Evolutionary conservation across 2,329 filamentous ascomycete species (phyloP).

Genomic region (Boeremia exigua): DNA sequence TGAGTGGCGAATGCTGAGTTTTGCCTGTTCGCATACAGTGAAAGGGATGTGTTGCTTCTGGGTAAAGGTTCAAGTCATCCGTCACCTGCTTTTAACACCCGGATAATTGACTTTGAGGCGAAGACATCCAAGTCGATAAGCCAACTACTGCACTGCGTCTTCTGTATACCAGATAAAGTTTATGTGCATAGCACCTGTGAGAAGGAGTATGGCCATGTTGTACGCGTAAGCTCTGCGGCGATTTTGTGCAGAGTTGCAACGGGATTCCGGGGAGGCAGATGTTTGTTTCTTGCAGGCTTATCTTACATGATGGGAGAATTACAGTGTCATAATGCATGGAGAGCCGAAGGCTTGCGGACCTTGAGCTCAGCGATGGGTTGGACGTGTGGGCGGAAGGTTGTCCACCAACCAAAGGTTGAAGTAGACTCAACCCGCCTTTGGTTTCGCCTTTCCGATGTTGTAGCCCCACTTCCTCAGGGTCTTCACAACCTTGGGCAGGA

Average conservation of each 20-base stretch:
- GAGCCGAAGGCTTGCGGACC: neutral
- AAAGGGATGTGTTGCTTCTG: neutral
- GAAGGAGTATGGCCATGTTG: neutral
- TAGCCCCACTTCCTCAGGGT: conserved; percentile 86
- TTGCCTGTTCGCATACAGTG: neutral
- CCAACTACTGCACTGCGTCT: neutral
- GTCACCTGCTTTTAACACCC: neutral
- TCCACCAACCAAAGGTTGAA: neutral
- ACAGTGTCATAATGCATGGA: conserved; percentile 18
- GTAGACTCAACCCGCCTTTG: conserved; percentile 31
- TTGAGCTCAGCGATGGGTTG: neutral
- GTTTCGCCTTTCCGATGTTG: conserved; percentile 83
- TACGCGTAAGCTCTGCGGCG: neutral
- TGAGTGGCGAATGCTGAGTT: conserved; percentile 2
- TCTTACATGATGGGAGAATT: conserved; percentile 15
- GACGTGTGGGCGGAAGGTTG: neutral
- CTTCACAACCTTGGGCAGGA: conserved; percentile 95
- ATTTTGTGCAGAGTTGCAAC: neutral
- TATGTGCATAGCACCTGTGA: neutral
- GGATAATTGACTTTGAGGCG: neutral
- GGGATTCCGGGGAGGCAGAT: neutral
- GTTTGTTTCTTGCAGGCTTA: conserved; percentile 11
- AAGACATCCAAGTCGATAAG: neutral
- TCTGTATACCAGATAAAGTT: neutral
- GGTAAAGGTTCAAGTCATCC: neutral